Evolutionary conservation across 1,139 yeast species (phyloP), one percentile per base, ranked within the genome.

Genomic region (Geotrichum australiense): DNA sequence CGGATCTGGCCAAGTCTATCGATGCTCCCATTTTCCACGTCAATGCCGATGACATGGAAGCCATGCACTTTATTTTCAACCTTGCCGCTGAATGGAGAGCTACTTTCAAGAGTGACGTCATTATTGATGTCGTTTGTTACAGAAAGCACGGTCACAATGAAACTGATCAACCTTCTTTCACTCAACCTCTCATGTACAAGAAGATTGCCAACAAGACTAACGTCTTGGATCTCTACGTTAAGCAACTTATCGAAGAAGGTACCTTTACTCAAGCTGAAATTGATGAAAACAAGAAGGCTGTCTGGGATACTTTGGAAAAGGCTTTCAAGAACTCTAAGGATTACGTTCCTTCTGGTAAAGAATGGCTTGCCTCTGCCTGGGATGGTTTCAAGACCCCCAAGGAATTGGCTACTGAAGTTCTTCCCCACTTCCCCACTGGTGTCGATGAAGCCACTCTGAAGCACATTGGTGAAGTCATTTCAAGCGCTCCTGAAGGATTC

Each of bases 21-120:
- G 91, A 91, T 62, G 96, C 97, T 21, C 99, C 98, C 52, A 87
- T 91, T 59, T 91, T 91, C 94, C 99, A 91, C 68, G 97, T 91
- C 42, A 91, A 91, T 62, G 97, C 97, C 20, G 97, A 91, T 64
- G 98, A 93, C 62, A 89, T 85, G 53, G 99, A 91, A 71, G 87
- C 94, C 35, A 80, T 82, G 50, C 83, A 87, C 43, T 93, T 82
- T 62, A 81, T 89, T 55, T 89, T 87, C 75, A 83, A 86, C 67
- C 74, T 91, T 65, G 98, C 98, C 50, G 97, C 98, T 50, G 96
- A 91, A 68, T 91, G 96, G 95, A 82, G 98, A 71, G 86, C 94
- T 41, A 80, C 85, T 50, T 91, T 83, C 87, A 91, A 89, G 70
- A 76, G 94, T 46, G 98, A 93, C 62, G 96, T 87, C 49, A 85